Evolutionary conservation across 257 asterid genomes (phyloP).

Genomic region (Capsicum chinense): DNA sequence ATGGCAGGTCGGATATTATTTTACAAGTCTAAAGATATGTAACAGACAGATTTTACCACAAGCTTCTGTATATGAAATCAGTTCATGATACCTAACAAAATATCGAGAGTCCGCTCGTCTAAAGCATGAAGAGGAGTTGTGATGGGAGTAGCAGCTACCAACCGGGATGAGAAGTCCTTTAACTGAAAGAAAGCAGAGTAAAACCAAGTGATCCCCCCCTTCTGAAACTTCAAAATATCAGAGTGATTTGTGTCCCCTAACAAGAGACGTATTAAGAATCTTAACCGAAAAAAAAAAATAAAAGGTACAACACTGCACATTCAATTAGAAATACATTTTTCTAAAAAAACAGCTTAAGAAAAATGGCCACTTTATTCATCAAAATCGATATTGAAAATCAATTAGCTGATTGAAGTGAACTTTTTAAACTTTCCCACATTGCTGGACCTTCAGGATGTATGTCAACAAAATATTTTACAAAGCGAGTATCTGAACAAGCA

Average conservation of each 20-base stretch:
- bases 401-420: slow-evolving; percentile 38
- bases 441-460: slow-evolving; percentile 81
- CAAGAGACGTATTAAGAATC: not conserved
- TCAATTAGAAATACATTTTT: not conserved
- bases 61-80: not conserved
- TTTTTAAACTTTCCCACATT: slow-evolving; percentile 66
- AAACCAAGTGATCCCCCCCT: not conserved
- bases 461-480: slow-evolving; percentile 66
- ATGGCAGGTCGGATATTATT: not conserved
- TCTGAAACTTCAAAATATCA: not conserved
- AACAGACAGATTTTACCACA: not conserved
- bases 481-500: slow-evolving; percentile 73
- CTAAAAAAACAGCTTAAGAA: not conserved
- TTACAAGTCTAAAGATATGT: not conserved
- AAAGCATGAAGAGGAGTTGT: slow-evolving; percentile 9
- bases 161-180: slow-evolving; percentile 20
- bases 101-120: not conserved
- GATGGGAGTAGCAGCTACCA: not conserved
- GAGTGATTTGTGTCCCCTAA: not conserved
- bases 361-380: not conserved
- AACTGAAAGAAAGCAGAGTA: not conserved
- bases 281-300: not conserved
- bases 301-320: not conserved
- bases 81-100: slow-evolving; percentile 8
- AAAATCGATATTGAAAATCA: slow-evolving; percentile 16